Base-by-base conservation (phyloP, 148 eudicot genomes). In the Pharnaceum exiguum region DNA sequence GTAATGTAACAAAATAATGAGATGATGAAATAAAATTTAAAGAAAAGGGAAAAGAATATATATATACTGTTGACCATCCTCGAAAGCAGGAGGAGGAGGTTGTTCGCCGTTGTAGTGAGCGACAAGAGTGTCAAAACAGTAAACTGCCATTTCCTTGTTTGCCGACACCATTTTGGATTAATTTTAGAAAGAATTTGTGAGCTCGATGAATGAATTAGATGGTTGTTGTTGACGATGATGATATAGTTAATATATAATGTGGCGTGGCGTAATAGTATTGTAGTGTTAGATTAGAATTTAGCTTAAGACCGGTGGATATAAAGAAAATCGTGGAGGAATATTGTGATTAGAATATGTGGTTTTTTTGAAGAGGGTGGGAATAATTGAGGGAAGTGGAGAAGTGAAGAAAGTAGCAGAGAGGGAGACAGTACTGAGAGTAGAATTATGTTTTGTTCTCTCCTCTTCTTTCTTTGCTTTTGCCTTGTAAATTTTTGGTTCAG, bases 101-200 rank as follows among this genome's bases (percentile, higher is more conserved):
- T 77, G 76, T 10, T 81, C 79, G 71, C 65, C 48, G 51, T 85
- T 83, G 77, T 82, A 89, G 78, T 89, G 94, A 77, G 87, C 82
- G 62, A 85, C 75, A 15, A 89, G 80, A 3, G 85, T 77, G 50
- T 89, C 96, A 51, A 89, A 89, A 77, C 96, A 89, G 76, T 80
- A 89, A 44, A 83, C 94, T 65, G 59, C 90, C 96, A 89, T 89
- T 47, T 89, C 96, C 62, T 56, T 68, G 50, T 83, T 85, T 46
- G 96, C 96, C 60, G 83, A 70, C 75, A 79, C 94, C 96, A 89
- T 85, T 66, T 71, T 72, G 26, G 15, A 8, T 16, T 5, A 16
- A 13, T 18, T 39, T 47, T 30, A 17, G 5, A 29, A n/a, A 25
- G n/a, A 1, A 11, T 23, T 11, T 60, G 21, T 11, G 12, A 6